Conservation (phyloP, 169 alveolate species). For the Plasmodium malariae region DNA sequence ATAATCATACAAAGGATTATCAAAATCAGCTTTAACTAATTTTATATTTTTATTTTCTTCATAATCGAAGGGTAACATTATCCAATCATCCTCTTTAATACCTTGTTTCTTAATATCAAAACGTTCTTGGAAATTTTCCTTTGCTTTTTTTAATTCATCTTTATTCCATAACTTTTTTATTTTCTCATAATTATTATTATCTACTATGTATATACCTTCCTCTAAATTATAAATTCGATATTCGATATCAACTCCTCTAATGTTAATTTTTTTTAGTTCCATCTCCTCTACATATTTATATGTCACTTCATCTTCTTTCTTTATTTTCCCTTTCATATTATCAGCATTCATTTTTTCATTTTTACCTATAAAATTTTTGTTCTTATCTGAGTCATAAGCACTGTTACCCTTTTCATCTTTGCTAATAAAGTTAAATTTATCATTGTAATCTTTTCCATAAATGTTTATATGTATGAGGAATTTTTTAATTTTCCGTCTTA, state of each 20-base stretch:
- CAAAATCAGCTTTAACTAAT: conserved; percentile 81
- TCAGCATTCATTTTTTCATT: not conserved
- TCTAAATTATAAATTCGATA: conserved; percentile 71
- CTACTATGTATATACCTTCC: conserved; percentile 79
- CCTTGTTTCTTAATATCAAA: conserved; percentile 71
- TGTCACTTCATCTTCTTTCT: conserved; percentile 53
- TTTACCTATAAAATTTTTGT: not conserved
- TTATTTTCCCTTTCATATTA: not conserved
- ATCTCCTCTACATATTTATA: conserved; percentile 71
- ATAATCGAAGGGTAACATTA: conserved; percentile 80
- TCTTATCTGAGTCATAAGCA: not conserved
- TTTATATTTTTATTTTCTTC: conserved; percentile 81
- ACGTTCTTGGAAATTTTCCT: conserved; percentile 31
- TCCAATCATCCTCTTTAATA: conserved; percentile 72
- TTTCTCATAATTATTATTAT: conserved; percentile 70
- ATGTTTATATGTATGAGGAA: not conserved
- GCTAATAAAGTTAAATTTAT: not conserved
- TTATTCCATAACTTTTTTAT: conserved; percentile 72
- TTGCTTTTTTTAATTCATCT: conserved; percentile 66
- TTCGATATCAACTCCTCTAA: conserved; percentile 59
- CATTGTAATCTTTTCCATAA: not conserved
- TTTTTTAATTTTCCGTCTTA: not conserved
- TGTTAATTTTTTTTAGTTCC: conserved; percentile 62
- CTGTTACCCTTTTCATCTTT: not conserved
- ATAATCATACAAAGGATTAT: conserved; percentile 85